Evolutionary conservation across 1,284 basidiomycete species (phyloP).

Genomic region (Pulchroboletus neoregius): DNA sequence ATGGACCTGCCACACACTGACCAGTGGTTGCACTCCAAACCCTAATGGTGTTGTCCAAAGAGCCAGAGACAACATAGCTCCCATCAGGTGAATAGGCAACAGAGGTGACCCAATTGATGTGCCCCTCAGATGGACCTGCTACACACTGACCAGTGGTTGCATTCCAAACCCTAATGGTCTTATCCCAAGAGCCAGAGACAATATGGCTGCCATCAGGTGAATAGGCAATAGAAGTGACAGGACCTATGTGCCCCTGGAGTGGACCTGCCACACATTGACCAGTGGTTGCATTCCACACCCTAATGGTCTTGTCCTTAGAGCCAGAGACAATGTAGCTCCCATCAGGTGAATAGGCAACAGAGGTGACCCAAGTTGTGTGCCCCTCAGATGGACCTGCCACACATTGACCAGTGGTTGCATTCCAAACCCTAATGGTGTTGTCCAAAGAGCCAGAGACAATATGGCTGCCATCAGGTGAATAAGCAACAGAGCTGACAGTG

Average conservation of each 20-base stretch:
- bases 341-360: slow-evolving; percentile 19
- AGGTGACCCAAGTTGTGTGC: not conserved
- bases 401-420: slow-evolving; percentile 6
- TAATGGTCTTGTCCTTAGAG: slow-evolving; percentile 8
- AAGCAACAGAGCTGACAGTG: slow-evolving; percentile 8
- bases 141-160: slow-evolving; percentile 4
- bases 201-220: slow-evolving; percentile 10
- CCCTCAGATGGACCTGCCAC: slow-evolving; percentile 1
- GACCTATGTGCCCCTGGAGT: slow-evolving; percentile 4
- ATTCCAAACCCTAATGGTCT: slow-evolving; percentile 16
- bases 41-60: no score
- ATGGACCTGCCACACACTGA: no score
- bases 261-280: slow-evolving; percentile 7
- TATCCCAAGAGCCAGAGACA: slow-evolving; percentile 15
- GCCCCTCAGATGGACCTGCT: no score
- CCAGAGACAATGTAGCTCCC: slow-evolving; percentile 17
- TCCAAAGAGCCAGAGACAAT: slow-evolving; percentile 8
- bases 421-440: not conserved
- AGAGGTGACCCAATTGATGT: no score
- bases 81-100: no score
- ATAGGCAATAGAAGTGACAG: slow-evolving; percentile 9
- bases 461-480: slow-evolving; percentile 16
- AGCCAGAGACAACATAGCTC: no score
- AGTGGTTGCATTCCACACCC: slow-evolving; percentile 12
- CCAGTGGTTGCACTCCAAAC: no score